Percentiles rank a stretch among this genome's conserved stretches.
These are phyloP conservation scores for Pseudoperonospora humuli DNA, from an alignment of 352 stramenopile species.

Conservation along the genomic window DNA sequence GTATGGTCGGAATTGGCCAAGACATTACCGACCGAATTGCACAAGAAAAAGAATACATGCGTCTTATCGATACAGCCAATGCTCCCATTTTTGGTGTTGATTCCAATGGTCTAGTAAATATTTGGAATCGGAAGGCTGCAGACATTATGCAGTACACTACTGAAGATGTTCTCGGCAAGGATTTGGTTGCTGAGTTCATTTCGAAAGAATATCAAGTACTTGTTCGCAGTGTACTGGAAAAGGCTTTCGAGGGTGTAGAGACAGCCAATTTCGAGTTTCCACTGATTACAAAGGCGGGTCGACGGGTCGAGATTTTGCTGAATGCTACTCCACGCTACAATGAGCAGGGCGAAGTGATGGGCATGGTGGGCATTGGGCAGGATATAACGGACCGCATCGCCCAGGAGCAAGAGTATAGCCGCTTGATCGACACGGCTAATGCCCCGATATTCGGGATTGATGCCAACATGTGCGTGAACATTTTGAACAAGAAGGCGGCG, in stretches of 20 bases:
- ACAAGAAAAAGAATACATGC: conserved; percentile 55
- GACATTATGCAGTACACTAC: conserved; percentile 72
- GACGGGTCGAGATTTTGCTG: conserved; percentile 39
- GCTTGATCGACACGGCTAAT: conserved; percentile 70
- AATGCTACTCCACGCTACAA: conserved; percentile 67
- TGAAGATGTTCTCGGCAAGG: conserved; percentile 67
- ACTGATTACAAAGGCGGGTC: conserved; percentile 38
- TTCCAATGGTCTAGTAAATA: conserved; percentile 42
- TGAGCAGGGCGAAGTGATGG: conserved; percentile 58
- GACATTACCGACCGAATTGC: conserved; percentile 55
- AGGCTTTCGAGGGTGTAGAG: conserved; percentile 45
- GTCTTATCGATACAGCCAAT: conserved; percentile 65
- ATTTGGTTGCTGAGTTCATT: conserved; percentile 56
- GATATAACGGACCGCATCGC: conserved; percentile 56
- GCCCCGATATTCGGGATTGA: conserved; percentile 69
- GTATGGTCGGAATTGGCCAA: conserved; percentile 49
- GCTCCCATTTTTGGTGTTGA: conserved; percentile 66
- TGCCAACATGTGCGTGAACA: conserved; percentile 49
- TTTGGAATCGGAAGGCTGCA: conserved; percentile 74
- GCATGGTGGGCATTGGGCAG: conserved; percentile 70
- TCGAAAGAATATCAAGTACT: conserved; percentile 22
- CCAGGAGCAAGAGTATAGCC: conserved; percentile 58
- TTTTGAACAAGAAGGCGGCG: conserved; percentile 54
- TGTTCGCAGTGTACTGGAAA: conserved; percentile 27
- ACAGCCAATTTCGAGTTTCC: conserved; percentile 81